These are phyloP conservation scores for Fonsecaea pedrosoi DNA, from an alignment of 2,329 filamentous ascomycete species.

Conservation along the genomic window DNA sequence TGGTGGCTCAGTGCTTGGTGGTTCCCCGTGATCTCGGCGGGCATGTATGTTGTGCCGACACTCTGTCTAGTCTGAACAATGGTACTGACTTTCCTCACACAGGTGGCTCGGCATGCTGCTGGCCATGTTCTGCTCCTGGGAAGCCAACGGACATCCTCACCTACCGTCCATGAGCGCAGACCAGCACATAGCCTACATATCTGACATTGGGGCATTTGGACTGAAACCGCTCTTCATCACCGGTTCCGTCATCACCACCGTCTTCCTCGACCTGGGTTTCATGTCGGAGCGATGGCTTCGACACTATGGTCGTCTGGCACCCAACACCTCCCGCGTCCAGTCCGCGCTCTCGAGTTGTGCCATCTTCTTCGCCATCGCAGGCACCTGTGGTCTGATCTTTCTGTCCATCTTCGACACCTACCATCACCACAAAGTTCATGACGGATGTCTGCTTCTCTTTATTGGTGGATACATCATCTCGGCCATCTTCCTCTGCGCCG, in stretches of 20 bases:
- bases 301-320: slow-evolving; percentile 77
- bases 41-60: slow-evolving; percentile 42
- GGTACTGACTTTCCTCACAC: slow-evolving; percentile 5
- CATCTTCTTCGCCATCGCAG: slow-evolving; percentile 64
- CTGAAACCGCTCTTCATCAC: slow-evolving; percentile 69
- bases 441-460: slow-evolving; percentile 80
- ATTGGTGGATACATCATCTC: slow-evolving; percentile 84
- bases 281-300: slow-evolving; percentile 82
- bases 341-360: slow-evolving; percentile 51
- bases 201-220: slow-evolving; percentile 63
- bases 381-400: slow-evolving; percentile 79
- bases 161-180: slow-evolving; percentile 59
- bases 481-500: slow-evolving; percentile 83
- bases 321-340: slow-evolving; percentile 64
- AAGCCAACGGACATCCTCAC: slow-evolving; percentile 57
- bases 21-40: slow-evolving; percentile 65
- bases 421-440: slow-evolving; percentile 71
- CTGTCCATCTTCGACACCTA: slow-evolving; percentile 85
- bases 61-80: background rate
- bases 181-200: slow-evolving; percentile 64
- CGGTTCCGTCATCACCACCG: slow-evolving; percentile 68
- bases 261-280: slow-evolving; percentile 83
- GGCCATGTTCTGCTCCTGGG: slow-evolving; percentile 66
- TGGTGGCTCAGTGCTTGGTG: slow-evolving; percentile 44
- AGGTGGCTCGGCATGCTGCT: slow-evolving; percentile 65